Evolutionary conservation across 169 alveolate genomes (phyloP).

Genomic region (Babesia gibsoni): DNA sequence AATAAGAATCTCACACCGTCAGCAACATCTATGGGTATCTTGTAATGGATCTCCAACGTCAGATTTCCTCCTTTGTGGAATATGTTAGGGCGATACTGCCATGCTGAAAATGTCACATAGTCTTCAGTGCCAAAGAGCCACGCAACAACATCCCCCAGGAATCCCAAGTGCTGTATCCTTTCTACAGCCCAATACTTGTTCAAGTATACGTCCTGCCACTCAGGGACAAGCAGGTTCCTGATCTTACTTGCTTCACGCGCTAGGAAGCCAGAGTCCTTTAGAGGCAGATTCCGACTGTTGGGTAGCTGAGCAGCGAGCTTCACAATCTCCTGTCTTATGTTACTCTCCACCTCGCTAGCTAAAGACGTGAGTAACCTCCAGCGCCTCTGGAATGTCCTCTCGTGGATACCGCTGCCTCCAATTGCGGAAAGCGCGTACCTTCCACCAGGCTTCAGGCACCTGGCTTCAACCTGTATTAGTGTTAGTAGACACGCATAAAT

Average conservation of each 20-base stretch:
- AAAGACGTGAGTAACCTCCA: neutral
- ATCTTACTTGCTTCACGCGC: conserved; percentile 9
- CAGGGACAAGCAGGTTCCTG: neutral
- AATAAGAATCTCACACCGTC: conserved; percentile 11
- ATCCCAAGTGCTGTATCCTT: neutral
- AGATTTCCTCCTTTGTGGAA: conserved; percentile 35
- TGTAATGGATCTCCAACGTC: conserved; percentile 46
- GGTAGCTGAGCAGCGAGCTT: neutral
- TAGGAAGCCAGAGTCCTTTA: neutral
- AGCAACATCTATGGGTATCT: conserved; percentile 3
- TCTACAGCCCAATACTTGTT: conserved; percentile 24
- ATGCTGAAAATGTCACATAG: conserved; percentile 33
- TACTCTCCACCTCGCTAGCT: neutral
- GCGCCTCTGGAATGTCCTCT: conserved; percentile 33
- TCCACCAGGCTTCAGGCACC: neutral
- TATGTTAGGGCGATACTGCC: conserved; percentile 46
- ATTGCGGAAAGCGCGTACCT: conserved; percentile 18
- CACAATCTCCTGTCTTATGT: neutral
- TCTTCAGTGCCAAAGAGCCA: conserved; percentile 10
- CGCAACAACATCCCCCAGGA: conserved; percentile 3
- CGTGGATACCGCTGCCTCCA: conserved; percentile 25
- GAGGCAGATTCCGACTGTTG: neutral
- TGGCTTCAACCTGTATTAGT: neutral
- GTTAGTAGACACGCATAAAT: neutral
- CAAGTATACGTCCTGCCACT: conserved; percentile 4